Conservation (phyloP, 1,284 basidiomycete species). For the Microbotryomycetes sp. region DNA sequence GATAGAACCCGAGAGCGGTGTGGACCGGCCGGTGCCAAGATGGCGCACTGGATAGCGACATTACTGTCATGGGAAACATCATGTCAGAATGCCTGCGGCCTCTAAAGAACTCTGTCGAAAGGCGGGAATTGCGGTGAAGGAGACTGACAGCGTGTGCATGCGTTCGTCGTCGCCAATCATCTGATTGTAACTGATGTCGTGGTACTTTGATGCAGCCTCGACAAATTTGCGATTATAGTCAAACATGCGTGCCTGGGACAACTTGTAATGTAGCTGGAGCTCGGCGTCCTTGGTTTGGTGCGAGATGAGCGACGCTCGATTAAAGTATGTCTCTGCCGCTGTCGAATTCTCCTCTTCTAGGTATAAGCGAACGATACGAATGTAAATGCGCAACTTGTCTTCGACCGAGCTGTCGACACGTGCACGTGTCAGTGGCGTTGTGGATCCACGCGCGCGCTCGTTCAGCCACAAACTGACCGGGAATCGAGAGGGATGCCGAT, state of each 20-base stretch:
- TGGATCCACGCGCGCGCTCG: background rate
- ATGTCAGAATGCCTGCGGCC: background rate
- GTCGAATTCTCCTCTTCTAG: constrained; percentile 91
- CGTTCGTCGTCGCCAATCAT: constrained; percentile 81
- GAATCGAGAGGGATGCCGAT: constrained; percentile 86
- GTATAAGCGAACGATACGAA: constrained; percentile 88
- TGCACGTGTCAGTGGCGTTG: too few relatives aligned
- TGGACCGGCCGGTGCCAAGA: constrained; percentile 94
- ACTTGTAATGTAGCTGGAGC: constrained; percentile 48
- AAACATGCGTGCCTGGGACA: constrained; percentile 67
- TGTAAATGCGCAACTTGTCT: constrained; percentile 81
- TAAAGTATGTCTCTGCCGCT: constrained; percentile 91
- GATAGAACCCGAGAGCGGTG: constrained; percentile 87
- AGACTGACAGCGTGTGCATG: constrained; percentile 67
- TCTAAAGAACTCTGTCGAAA: background rate
- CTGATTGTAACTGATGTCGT: constrained; percentile 59
- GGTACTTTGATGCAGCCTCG: constrained; percentile 90
- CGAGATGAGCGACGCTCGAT: constrained; percentile 83
- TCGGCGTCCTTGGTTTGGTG: constrained; percentile 68
- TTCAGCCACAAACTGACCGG: too few relatives aligned
- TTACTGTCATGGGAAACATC: constrained; percentile 47
- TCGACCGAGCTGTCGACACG: constrained; percentile 48
- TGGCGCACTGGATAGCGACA: constrained; percentile 88
- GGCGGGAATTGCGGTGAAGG: constrained; percentile 2
- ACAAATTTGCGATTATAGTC: constrained; percentile 87